Conservation (phyloP, 345 rosid genomes). For the Linum lewisii region DNA sequence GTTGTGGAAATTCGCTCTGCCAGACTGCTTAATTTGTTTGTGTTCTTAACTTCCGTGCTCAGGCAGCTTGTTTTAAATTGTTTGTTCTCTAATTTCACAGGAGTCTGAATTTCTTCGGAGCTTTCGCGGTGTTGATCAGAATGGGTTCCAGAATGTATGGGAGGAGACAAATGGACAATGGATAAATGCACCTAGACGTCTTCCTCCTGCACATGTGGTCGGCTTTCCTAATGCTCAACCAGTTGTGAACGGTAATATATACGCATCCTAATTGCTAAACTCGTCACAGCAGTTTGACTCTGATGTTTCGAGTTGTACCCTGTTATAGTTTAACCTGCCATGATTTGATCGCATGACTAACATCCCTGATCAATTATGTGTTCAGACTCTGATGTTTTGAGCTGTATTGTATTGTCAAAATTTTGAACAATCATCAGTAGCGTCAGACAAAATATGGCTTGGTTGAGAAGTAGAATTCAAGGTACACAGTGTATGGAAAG, state of each 20-base stretch:
- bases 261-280: not conserved
- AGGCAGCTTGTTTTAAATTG: not conserved
- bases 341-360: too few relatives aligned
- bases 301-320: not conserved
- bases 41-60: not conserved
- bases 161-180: slow-evolving; percentile 47
- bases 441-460: too few relatives aligned
- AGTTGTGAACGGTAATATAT: slow-evolving; percentile 54
- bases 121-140: slow-evolving; percentile 55
- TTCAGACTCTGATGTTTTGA: too few relatives aligned
- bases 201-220: slow-evolving; percentile 15
- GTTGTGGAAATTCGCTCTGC: too few relatives aligned
- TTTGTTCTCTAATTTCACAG: slow-evolving; percentile 21
- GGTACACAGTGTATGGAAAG: too few relatives aligned
- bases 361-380: too few relatives aligned
- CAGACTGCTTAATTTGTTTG: not conserved
- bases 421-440: too few relatives aligned
- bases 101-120: slow-evolving; percentile 65
- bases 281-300: not conserved
- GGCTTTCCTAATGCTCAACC: slow-evolving; percentile 49
- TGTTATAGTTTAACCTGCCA: too few relatives aligned
- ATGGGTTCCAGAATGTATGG: slow-evolving; percentile 72
- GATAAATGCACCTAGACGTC: slow-evolving; percentile 7
- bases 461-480: too few relatives aligned
- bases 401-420: too few relatives aligned